Base-by-base conservation (phyloP, 805 yeast genomes). In the Barnettozyma californica region DNA sequence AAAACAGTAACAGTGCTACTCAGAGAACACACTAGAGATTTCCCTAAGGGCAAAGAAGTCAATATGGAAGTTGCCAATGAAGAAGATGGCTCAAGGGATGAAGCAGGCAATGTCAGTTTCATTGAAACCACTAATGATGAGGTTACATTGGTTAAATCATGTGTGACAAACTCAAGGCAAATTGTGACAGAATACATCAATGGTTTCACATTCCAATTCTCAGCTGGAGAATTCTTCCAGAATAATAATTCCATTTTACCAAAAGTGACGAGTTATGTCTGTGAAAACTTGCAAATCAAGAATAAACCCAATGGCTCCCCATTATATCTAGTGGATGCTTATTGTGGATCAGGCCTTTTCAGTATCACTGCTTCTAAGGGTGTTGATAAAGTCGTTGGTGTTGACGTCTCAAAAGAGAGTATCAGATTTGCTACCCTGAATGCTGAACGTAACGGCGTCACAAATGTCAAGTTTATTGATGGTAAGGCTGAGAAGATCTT, bases 191-290 rank as follows among this genome's bases (percentile, higher is more conserved):
- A 91, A 62, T 78, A 77, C 57, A 77, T 86, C 40, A 76, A 79
- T 50, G 95, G 92, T 2, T 80, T 75, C 65, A 77, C 81, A 44
- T 94, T 94, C 67, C 83, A 87, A 60, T 94, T 88, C 66, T 83
- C 90, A 29, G 97, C 97, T 0, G 96, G 96, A 48, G 96, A 91
- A 65, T 94, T 94, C 63, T 94, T 94, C 74, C 99, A 92, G 68
- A 92, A 92, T 69, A 92, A 92, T 68, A 91, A 90, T 66, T 83
- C 95, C 19, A 92, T 94, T 23, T 70, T 94, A 53, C 96, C 97
- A 3, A 65, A 72, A 3, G 95, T 94, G 18, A 85, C 96, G 5
- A 72, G 74, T 37, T 91, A 88, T 63, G 99, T 94, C 16, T 78
- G 84, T 51, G 75, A 80, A 9, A 87, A 88, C 59, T 68, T 91